Evolutionary conservation across 208 protist genomes (phyloP).

Genomic region (Borovskyia barvae): DNA sequence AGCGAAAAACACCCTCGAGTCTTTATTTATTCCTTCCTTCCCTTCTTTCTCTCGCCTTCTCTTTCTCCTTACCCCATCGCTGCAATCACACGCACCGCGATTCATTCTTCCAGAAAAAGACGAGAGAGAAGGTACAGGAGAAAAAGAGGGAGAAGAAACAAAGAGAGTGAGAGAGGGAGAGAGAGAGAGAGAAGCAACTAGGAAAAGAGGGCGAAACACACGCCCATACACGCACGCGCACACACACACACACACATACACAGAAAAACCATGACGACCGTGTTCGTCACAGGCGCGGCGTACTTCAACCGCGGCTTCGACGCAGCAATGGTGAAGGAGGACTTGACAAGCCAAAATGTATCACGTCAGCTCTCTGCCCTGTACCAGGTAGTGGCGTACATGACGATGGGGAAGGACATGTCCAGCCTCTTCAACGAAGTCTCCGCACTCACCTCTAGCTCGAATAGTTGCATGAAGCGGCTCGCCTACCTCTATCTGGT

Average conservation of each 20-base stretch:
- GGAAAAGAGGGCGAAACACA: neutral
- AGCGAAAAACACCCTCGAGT: too few relatives aligned
- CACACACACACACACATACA: neutral
- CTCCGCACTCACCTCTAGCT: conserved; percentile 93
- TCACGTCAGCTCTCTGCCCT: conserved; percentile 93
- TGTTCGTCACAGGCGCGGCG: conserved; percentile 32
- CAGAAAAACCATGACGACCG: conserved; percentile 2
- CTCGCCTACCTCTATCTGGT: conserved; percentile 99
- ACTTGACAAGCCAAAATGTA: conserved; percentile 85
- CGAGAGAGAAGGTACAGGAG: too few relatives aligned
- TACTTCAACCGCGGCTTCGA: conserved; percentile 84
- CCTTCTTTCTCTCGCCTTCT: neutral
- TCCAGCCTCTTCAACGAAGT: conserved; percentile 93
- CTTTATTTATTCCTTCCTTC: neutral
- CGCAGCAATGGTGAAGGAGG: conserved; percentile 81
- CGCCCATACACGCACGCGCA: too few relatives aligned
- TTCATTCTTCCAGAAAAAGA: too few relatives aligned
- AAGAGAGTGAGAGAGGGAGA: too few relatives aligned
- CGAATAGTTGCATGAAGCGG: conserved; percentile 97
- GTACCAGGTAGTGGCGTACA: conserved; percentile 97
- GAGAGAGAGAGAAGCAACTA: neutral
- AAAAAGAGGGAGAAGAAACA: too few relatives aligned
- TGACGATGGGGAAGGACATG: conserved; percentile 99
- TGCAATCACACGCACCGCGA: too few relatives aligned
- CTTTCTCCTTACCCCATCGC: conserved; percentile 4